phyloP scores from a whole-genome alignment of 2,329 filamentous ascomycete genomes.

The Botrytis elliptica region DNA sequence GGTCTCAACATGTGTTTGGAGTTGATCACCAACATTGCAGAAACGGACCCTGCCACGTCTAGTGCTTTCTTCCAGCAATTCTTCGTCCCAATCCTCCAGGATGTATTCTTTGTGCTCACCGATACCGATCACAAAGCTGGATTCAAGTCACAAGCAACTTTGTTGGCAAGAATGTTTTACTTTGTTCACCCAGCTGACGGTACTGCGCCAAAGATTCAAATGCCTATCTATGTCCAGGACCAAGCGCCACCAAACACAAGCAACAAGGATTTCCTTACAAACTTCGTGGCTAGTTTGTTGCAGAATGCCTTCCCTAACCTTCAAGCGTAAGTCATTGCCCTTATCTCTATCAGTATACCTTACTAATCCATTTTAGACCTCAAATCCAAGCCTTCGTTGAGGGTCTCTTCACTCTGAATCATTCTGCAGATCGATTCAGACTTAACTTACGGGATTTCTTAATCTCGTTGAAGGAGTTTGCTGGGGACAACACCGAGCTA shows the following conservation, averaged over 20 bases:
- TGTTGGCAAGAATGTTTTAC: constrained; percentile 94
- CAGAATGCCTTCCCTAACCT: constrained; percentile 92
- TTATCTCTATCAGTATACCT: background rate
- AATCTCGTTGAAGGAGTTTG: constrained; percentile 95
- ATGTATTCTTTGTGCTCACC: constrained; percentile 97
- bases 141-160: constrained; percentile 95
- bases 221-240: constrained; percentile 82
- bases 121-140: constrained; percentile 98
- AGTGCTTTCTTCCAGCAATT: constrained; percentile 98
- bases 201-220: constrained; percentile 78
- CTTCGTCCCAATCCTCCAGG: constrained; percentile 91
- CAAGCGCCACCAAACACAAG: constrained; percentile 79
- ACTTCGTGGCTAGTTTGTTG: constrained; percentile 81
- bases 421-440: constrained; percentile 91
- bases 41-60: constrained; percentile 80
- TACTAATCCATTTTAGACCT: constrained; percentile 53
- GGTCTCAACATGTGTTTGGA: constrained; percentile 98
- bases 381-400: constrained; percentile 92
- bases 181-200: constrained; percentile 75
- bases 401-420: constrained; percentile 83
- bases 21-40: constrained; percentile 95
- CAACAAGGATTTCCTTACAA: constrained; percentile 87
- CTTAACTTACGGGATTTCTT: constrained; percentile 94
- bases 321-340: constrained; percentile 64
- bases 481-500: constrained; percentile 90